These are phyloP conservation scores for Arctium minus DNA, from an alignment of 129 eudicot genomes.

Conservation along the genomic window DNA sequence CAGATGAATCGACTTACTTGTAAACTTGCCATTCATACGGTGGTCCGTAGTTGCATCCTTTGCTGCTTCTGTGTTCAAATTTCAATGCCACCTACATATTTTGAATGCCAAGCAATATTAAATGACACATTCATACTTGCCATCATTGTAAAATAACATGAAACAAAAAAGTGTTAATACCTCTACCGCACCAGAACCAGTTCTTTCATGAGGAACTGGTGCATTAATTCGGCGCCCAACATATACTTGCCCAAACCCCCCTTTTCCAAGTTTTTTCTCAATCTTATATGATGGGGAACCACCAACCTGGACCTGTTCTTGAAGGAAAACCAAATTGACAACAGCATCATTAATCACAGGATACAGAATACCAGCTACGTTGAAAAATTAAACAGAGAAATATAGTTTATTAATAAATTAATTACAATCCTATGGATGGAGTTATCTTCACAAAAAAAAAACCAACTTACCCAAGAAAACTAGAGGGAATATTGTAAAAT, in stretches of 20 bases:
- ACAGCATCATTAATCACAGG: not conserved
- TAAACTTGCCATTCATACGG: constrained; percentile 95
- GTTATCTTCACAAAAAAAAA: not conserved
- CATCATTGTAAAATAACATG: not conserved
- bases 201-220: constrained; percentile 57
- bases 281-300: constrained; percentile 66
- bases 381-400: not conserved
- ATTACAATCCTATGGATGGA: not conserved
- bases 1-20: constrained; percentile 38
- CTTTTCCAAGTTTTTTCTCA: constrained; percentile 82
- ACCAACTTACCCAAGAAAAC: not conserved
- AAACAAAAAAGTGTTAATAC: constrained; percentile 25
- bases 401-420: not conserved
- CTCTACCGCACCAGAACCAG: constrained; percentile 76
- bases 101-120: not conserved
- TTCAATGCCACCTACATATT: constrained; percentile 69
- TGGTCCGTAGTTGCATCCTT: constrained; percentile 90
- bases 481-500: not conserved
- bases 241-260: constrained; percentile 94
- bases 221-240: constrained; percentile 72
- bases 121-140: not conserved
- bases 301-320: constrained; percentile 73
- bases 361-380: not conserved
- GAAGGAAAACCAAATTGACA: constrained; percentile 1
- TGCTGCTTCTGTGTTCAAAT: constrained; percentile 85